A percentile compares a stretch with the other conserved stretches of the same genome.
Conservation (phyloP, 805 yeast species). For the Kuraishia borneana region DNA sequence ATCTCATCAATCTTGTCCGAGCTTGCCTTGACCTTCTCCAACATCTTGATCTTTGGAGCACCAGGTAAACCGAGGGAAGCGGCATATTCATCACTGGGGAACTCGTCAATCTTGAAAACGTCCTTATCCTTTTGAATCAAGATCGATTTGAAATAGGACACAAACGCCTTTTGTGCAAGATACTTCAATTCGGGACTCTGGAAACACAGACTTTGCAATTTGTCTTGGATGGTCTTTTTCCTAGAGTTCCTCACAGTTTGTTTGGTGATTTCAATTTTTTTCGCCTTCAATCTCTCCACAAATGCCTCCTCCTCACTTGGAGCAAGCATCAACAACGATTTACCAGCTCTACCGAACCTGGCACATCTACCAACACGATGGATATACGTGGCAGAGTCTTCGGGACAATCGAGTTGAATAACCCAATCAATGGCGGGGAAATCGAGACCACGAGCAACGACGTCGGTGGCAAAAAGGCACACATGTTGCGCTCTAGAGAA, state of each 20-base stretch:
- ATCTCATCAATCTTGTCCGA: conserved; percentile 26
- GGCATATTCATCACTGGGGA: conserved; percentile 81
- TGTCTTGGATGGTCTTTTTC: conserved; percentile 65
- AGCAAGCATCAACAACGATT: conserved; percentile 70
- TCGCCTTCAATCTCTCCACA: conserved; percentile 46
- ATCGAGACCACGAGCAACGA: conserved; percentile 86
- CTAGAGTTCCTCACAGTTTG: conserved; percentile 68
- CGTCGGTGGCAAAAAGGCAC: conserved; percentile 82
- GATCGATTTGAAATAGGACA: conserved; percentile 79
- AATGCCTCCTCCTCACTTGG: conserved; percentile 79
- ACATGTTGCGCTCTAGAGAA: conserved; percentile 71
- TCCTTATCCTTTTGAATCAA: conserved; percentile 81
- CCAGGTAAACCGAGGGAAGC: conserved; percentile 88
- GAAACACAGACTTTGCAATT: conserved; percentile 84
- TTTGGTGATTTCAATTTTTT: conserved; percentile 59
- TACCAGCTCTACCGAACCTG: conserved; percentile 75
- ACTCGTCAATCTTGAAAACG: conserved; percentile 63
- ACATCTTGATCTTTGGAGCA: conserved; percentile 82
- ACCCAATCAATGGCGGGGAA: conserved; percentile 95
- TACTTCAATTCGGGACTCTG: conserved; percentile 86
- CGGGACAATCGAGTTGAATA: conserved; percentile 87
- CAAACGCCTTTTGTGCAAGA: conserved; percentile 91
- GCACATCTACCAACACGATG: conserved; percentile 91
- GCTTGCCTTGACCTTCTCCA: conserved; percentile 24
- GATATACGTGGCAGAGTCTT: conserved; percentile 78